These are phyloP conservation scores for Ceratobasidium sp. DNA, from an alignment of 1,284 basidiomycete genomes.

Conservation along the genomic window DNA sequence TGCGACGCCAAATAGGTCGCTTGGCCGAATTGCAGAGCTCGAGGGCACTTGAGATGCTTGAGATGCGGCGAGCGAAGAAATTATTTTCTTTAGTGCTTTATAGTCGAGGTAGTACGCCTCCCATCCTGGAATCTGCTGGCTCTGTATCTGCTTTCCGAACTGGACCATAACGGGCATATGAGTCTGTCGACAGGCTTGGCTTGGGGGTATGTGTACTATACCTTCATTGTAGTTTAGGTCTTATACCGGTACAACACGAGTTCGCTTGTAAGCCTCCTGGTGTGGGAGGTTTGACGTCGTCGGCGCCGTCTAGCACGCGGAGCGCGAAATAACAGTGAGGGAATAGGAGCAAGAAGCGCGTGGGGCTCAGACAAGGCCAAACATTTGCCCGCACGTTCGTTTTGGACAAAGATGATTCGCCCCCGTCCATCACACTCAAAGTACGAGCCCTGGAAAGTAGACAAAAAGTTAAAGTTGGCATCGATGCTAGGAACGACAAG, in stretches of 20 bases:
- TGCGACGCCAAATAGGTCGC: constrained; percentile 60
- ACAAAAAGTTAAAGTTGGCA: constrained; percentile 30
- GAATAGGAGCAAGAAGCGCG: constrained; percentile 34
- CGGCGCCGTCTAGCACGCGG: constrained; percentile 23
- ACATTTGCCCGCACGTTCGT: constrained; percentile 46
- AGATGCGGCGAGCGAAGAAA: constrained; percentile 95
- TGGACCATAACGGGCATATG: constrained; percentile 57
- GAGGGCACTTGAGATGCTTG: constrained; percentile 63
- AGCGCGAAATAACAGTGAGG: constrained; percentile 17
- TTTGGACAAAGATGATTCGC: constrained; percentile 44
- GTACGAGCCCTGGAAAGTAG: constrained; percentile 2
- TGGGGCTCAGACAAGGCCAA: constrained; percentile 44
- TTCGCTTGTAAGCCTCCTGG: constrained; percentile 34
- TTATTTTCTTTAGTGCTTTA: constrained; percentile 98
- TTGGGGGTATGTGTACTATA: constrained; percentile 24
- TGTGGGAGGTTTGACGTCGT: constrained; percentile 42
- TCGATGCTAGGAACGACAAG: constrained; percentile 29
- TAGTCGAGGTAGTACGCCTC: constrained; percentile 97
- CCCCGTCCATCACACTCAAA: constrained; percentile 21
- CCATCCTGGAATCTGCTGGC: constrained; percentile 98
- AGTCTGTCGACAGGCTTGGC: neutral
- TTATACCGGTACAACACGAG: constrained; percentile 44
- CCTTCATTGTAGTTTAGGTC: constrained; percentile 42
- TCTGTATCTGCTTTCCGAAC: constrained; percentile 99
- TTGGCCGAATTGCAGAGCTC: constrained; percentile 78